Evolutionary conservation across 306 rosid genomes (phyloP).

Genomic region (Cicer judaicum): DNA sequence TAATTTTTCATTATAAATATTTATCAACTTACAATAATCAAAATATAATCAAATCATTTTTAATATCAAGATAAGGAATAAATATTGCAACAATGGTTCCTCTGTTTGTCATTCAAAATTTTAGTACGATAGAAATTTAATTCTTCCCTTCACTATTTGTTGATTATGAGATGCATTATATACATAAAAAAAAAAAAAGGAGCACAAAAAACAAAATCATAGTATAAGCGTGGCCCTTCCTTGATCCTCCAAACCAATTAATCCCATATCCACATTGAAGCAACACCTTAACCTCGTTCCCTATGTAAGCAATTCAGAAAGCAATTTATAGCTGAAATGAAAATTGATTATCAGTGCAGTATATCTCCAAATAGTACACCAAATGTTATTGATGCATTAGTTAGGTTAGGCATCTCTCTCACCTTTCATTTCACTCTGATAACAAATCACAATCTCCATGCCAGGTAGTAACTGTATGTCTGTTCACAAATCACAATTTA

Average conservation of each 20-base stretch:
- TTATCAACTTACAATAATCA: too few species aligned
- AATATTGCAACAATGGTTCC: too few species aligned
- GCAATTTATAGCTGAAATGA: neutral
- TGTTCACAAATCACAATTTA: conserved; percentile 33
- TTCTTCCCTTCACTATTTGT: too few species aligned
- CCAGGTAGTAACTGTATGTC: too few species aligned
- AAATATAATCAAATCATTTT: too few species aligned
- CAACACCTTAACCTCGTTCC: conserved; percentile 39
- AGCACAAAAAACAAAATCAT: too few species aligned
- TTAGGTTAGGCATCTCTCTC: neutral
- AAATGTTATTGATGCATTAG: neutral
- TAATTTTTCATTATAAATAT: too few species aligned
- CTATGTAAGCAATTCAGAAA: neutral
- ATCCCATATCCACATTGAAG: conserved; percentile 18
- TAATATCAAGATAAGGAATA: too few species aligned
- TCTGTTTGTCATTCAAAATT: too few species aligned
- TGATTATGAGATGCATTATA: too few species aligned
- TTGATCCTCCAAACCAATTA: neutral
- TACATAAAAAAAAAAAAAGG: too few species aligned
- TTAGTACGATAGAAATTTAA: too few species aligned
- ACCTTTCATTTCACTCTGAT: neutral
- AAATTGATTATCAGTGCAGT: neutral
- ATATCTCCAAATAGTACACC: neutral
- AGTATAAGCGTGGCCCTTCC: neutral
- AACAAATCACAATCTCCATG: neutral